Base-by-base conservation (phyloP, 352 stramenopile genomes). In the Phytophthora fragariae region DNA sequence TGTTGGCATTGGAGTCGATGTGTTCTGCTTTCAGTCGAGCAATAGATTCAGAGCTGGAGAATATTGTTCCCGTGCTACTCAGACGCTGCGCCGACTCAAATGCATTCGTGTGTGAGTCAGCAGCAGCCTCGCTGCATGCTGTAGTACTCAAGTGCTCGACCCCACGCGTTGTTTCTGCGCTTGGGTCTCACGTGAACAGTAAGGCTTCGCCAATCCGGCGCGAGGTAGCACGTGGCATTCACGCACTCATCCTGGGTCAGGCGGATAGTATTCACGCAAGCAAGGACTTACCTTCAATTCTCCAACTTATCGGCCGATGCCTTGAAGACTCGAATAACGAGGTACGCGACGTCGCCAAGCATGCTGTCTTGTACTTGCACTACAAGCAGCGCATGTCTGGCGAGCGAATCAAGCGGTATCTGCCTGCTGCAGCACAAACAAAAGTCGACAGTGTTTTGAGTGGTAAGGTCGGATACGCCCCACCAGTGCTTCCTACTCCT, bases 301-400 rank as follows among this genome's bases (percentile, higher is more conserved):
- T 93, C 6, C 62, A 70, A 17, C 54, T 89, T 6, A 76, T 93
- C 4, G 85, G 85, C 41, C 89, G 84, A 19, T 89, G 81, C 24
- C 83, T 95, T 8, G 81, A 90, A 46, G 89, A 94, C 62, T 92
- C 86, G 9, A 83, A 89, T 65, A 94, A 93, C 56, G 84, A 94
- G 65, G 89, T 95, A 17, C 84, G 89, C 2, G 83, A 92, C 19
- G 67, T 78, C 0, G 85, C 86, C 1, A 94, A 94, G 53, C 85
- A 92, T 39, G 83, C 77, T 5, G 33, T 93, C 14, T 17, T 92
- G 37, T 86, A 88, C 33, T 67, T 95, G 8, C 56, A 75, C 49
- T 69, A 70, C 9, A 65, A 84, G 5, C 76, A 84, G 33, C 47
- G 44, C 29, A 80, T 92, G 33, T 71, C 83, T n/a, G 47, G 62